Percentiles rank a stretch among this genome's conserved stretches.
phyloP scores from a whole-genome alignment of 2,329 filamentous ascomycete genomes.

The Paraphaeosphaeria minitans region DNA sequence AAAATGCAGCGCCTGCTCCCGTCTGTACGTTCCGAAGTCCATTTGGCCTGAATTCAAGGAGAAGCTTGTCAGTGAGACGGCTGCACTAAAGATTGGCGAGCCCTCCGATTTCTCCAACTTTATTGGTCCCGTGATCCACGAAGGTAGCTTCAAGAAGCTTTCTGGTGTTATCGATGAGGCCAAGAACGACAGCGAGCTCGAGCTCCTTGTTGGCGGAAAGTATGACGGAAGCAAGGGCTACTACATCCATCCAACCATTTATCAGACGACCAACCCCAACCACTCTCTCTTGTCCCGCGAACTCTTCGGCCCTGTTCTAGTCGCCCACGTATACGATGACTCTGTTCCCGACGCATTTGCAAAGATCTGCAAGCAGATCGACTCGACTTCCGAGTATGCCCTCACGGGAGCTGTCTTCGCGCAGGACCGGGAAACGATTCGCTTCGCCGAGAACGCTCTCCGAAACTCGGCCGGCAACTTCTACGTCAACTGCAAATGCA shows the following conservation, averaged over 20 bases:
- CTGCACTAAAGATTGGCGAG: conserved; percentile 71
- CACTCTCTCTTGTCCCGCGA: conserved; percentile 78
- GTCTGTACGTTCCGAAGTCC: conserved; percentile 77
- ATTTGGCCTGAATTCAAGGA: conserved; percentile 74
- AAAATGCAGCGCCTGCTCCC: conserved; percentile 86
- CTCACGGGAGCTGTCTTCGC: conserved; percentile 80
- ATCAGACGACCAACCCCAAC: conserved; percentile 72
- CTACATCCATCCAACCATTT: conserved; percentile 84
- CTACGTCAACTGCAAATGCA: conserved; percentile 83
- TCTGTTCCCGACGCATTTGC: conserved; percentile 61
- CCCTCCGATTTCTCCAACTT: conserved; percentile 77
- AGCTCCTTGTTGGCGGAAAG: conserved; percentile 75
- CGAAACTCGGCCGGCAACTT: conserved; percentile 80
- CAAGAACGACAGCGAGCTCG: conserved; percentile 74
- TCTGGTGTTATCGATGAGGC: conserved; percentile 76
- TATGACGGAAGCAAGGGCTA: conserved; percentile 80
- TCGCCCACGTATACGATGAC: conserved; percentile 80
- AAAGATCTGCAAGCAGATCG: conserved; percentile 66
- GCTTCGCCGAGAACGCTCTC: conserved; percentile 71
- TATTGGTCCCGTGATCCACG: conserved; percentile 86
- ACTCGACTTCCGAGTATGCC: conserved; percentile 75
- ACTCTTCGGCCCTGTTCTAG: conserved; percentile 80
- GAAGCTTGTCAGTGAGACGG: conserved; percentile 69
- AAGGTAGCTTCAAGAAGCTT: conserved; percentile 80
- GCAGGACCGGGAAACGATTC: conserved; percentile 67